A percentile compares a stretch with the other conserved stretches of the same genome.
phyloP scores from a whole-genome alignment of 768 basidiomycete species.

The Phaffia tasmanica region DNA sequence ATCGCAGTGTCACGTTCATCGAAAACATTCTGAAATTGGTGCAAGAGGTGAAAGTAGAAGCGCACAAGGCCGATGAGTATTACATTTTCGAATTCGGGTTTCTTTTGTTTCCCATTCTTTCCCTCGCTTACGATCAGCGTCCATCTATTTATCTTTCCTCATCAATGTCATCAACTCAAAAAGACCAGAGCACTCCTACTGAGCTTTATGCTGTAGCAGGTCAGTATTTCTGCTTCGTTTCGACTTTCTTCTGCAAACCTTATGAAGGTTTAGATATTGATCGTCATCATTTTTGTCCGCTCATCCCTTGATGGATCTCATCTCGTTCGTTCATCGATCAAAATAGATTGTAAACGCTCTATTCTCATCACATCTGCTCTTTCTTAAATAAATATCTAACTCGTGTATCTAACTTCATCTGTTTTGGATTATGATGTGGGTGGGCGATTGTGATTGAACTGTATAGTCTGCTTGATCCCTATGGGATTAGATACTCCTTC shows the following conservation, averaged over 20 bases:
- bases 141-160: too few species aligned
- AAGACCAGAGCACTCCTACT: background rate
- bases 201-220: slow-evolving; percentile 23
- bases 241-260: background rate
- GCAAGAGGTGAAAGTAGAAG: too few species aligned
- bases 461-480: slow-evolving; percentile 61
- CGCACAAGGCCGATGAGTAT: too few species aligned
- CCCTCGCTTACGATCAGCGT: too few species aligned
- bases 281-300: background rate
- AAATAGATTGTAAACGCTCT: background rate
- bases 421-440: background rate
- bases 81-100: too few species aligned
- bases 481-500: slow-evolving; percentile 67
- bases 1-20: too few species aligned
- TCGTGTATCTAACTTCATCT: background rate
- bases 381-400: background rate
- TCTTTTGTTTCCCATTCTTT: too few species aligned
- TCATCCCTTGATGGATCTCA: too few species aligned
- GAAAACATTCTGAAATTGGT: too few species aligned
- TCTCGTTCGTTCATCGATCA: background rate
- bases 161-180: too few species aligned
- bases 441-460: background rate
- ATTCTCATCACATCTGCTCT: background rate
- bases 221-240: background rate
- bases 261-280: background rate